These are phyloP conservation scores for Candida parachauliodes DNA, from an alignment of 805 yeast species.

Conservation along the genomic window DNA sequence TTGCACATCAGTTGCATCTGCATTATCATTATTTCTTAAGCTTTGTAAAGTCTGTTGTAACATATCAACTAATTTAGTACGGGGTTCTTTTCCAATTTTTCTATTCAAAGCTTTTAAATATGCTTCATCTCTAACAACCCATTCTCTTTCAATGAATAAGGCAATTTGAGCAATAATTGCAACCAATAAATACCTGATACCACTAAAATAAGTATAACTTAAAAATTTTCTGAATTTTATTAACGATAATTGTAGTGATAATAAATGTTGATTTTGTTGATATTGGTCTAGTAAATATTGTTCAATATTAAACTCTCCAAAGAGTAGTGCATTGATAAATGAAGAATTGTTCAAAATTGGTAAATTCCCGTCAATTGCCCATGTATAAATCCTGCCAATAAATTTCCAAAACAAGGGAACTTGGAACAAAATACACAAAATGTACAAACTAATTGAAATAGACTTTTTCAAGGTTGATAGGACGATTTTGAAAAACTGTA, in stretches of 20 bases:
- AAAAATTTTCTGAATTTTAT: slow-evolving; percentile 22
- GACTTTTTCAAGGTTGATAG: slow-evolving; percentile 14
- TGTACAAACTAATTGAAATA: slow-evolving; percentile 28
- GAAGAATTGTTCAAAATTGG: slow-evolving; percentile 29
- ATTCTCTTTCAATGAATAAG: slow-evolving; percentile 59
- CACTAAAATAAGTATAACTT: slow-evolving; percentile 33
- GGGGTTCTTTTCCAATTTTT: slow-evolving; percentile 56
- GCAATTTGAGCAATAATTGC: slow-evolving; percentile 42
- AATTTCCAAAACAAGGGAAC: slow-evolving; percentile 58
- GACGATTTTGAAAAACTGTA: slow-evolving; percentile 27
- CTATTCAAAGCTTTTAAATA: slow-evolving; percentile 54
- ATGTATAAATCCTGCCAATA: slow-evolving; percentile 51
- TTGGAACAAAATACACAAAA: slow-evolving; percentile 45
- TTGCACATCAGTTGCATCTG: slow-evolving; percentile 18
- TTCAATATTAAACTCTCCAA: slow-evolving; percentile 29
- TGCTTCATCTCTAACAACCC: slow-evolving; percentile 70
- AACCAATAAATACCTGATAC: slow-evolving; percentile 36
- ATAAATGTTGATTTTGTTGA: neutral
- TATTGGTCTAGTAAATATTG: slow-evolving; percentile 4
- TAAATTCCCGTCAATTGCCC: slow-evolving; percentile 52
- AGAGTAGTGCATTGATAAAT: slow-evolving; percentile 30
- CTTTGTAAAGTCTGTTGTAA: slow-evolving; percentile 27
- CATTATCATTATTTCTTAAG: slow-evolving; percentile 20
- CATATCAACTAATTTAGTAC: slow-evolving; percentile 37
- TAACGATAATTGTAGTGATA: slow-evolving; percentile 10